These are phyloP conservation scores for Dendrobium catenatum DNA, from an alignment of 106 monocot genomes.

Conservation along the genomic window DNA sequence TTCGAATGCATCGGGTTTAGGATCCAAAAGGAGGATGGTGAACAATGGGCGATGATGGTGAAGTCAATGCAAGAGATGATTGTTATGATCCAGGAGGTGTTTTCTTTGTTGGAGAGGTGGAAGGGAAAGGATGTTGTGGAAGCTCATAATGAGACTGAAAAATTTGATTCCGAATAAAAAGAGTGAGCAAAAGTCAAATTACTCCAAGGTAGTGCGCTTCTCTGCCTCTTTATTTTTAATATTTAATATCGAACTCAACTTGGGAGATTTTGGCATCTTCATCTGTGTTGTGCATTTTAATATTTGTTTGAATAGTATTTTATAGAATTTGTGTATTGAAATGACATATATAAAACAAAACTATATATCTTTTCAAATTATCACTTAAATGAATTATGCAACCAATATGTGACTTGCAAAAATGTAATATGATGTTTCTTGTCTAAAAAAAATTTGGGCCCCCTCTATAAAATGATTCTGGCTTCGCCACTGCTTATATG, in stretches of 20 bases:
- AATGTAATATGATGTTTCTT: no score
- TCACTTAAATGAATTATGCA: no score
- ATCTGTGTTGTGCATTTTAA: neutral
- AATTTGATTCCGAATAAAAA: neutral
- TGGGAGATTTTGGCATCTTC: neutral
- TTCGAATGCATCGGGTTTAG: conserved; percentile 68
- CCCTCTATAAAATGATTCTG: no score
- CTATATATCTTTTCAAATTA: no score
- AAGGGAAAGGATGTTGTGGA: conserved; percentile 9
- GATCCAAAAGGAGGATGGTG: conserved; percentile 63
- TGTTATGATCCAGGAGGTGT: conserved; percentile 31
- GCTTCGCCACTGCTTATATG: no score
- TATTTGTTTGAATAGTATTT: no score
- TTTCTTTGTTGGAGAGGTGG: conserved; percentile 45
- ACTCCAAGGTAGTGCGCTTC: conserved; percentile 38
- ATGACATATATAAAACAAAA: no score
- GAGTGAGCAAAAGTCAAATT: conserved; percentile 26
- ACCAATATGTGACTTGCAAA: no score
- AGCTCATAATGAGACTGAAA: neutral
- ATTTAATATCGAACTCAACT: neutral
- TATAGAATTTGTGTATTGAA: no score
- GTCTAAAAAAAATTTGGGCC: no score
- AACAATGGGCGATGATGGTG: conserved; percentile 71
- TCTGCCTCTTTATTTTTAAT: neutral
- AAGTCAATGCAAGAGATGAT: conserved; percentile 39